Base-by-base conservation (phyloP, 306 rosid genomes). In the Begonia loranthoides region DNA sequence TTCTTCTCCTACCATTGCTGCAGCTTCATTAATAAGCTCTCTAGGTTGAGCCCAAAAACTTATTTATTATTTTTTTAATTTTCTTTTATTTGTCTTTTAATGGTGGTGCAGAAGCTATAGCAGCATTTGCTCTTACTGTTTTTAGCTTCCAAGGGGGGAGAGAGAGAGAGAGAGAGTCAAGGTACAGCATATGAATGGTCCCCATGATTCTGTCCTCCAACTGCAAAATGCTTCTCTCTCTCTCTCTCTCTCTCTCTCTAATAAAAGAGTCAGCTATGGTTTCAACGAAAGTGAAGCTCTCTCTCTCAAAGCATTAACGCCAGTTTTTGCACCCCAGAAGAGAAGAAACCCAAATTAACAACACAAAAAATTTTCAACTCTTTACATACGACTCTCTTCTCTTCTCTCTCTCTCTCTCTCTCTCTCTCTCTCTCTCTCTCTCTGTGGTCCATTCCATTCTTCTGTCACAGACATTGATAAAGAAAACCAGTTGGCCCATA, bases 261-360 rank as follows among this genome's bases (percentile, higher is more conserved):
- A 28, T 28, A 28, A 28, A 28, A 28, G 36, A 19, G 3, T 19
- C 22, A 41, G 13, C 24, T 14, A 13, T 10, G 52, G 10, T 41
- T 81, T 70, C 39, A 71, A 79, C 85, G 68, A 75, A 77, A 74
- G 77, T 66, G 72, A 61, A 70, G 62, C 47, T 43, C 47, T 43
- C 15, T 10, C 43, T 60, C 67, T 59, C 72, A 56, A 51, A 48
- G 47, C 47, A 45, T 59, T 41, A 49, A 50, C 67, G 19, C 71
- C 41, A 45, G 43, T 28, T 49, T 55, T 65, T 56, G 61, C 54
- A 70, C 45, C 56, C 11, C 55, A 16, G 22, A 15, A 38, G 40
- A 63, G 54, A 52, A 15, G 17, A 3, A 39, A 49, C 36, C 9
- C 36, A 28, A 7, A 2, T 28, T 28, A 28, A 7, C 36, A 28